These are phyloP conservation scores for Hypoxylon sp. DNA, from an alignment of 2,329 filamentous ascomycete genomes.

Conservation along the genomic window DNA sequence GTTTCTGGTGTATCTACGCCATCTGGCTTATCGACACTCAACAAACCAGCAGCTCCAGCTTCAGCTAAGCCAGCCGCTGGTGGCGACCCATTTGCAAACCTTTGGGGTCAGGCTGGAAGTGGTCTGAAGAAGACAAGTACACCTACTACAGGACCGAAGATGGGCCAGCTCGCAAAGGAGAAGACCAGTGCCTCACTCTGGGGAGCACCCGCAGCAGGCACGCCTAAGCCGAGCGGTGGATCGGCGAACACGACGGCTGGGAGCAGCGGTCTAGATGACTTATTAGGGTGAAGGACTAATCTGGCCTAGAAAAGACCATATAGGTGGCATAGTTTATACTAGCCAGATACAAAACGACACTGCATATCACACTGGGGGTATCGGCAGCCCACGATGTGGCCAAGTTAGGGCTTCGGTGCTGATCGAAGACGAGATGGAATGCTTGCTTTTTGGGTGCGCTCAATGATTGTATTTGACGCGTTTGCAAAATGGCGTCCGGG, in stretches of 20 bases:
- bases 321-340: slow-evolving; percentile 9
- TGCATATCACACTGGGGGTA: slow-evolving; percentile 24
- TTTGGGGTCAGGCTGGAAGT: slow-evolving; percentile 80
- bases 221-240: slow-evolving; percentile 37
- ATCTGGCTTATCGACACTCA: slow-evolving; percentile 55
- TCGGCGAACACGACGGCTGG: slow-evolving; percentile 30
- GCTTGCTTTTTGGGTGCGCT: too few relatives aligned
- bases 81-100: slow-evolving; percentile 87
- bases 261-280: slow-evolving; percentile 45
- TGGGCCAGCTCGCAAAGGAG: slow-evolving; percentile 97
- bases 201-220: slow-evolving; percentile 70
- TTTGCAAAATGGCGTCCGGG: slow-evolving; percentile 54
- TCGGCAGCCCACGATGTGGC: slow-evolving; percentile 6
- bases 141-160: slow-evolving; percentile 73
- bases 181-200: slow-evolving; percentile 95
- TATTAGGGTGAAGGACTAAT: slow-evolving; percentile 42
- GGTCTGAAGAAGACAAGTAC: slow-evolving; percentile 78
- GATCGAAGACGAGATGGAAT: slow-evolving; percentile 39
- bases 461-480: slow-evolving; percentile 47
- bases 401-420: slow-evolving; percentile 36
- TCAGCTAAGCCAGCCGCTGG: slow-evolving; percentile 65
- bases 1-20: slow-evolving; percentile 35
- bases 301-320: slow-evolving; percentile 3
- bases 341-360: slow-evolving; percentile 10
- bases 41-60: slow-evolving; percentile 56